These are phyloP conservation scores for Viola pubescens DNA, from an alignment of 441 rosid species.

Conservation along the genomic window DNA sequence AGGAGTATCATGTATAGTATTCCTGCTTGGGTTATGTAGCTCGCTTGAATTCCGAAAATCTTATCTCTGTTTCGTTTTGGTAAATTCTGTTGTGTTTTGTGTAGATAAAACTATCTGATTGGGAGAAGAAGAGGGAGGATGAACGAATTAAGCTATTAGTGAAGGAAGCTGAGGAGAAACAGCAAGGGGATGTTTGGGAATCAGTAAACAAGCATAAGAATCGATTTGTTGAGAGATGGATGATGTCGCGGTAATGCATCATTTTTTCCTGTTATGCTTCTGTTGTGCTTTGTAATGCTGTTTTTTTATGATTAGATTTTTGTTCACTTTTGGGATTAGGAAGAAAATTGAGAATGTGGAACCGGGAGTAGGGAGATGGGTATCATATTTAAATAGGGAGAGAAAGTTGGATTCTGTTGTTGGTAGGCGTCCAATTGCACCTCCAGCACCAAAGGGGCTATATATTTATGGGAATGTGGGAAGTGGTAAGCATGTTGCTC, in stretches of 20 bases:
- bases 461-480: conserved; percentile 90
- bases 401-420: conserved; percentile 66
- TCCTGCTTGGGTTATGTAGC: background rate
- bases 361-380: conserved; percentile 95
- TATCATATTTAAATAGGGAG: conserved; percentile 81
- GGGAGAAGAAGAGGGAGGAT: conserved; percentile 76
- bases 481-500: conserved; percentile 47
- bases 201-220: conserved; percentile 43
- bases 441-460: conserved; percentile 80
- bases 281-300: background rate
- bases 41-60: background rate
- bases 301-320: background rate
- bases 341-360: conserved; percentile 47
- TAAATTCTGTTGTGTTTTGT: conserved; percentile 8
- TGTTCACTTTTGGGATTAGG: conserved; percentile 26
- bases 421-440: conserved; percentile 64
- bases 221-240: conserved; percentile 52
- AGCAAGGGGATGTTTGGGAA: conserved; percentile 51
- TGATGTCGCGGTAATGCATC: conserved; percentile 33
- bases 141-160: conserved; percentile 54
- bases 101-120: conserved; percentile 58
- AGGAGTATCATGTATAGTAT: conserved; percentile 57
- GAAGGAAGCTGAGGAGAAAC: conserved; percentile 72
- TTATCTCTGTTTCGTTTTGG: conserved; percentile 3
- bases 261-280: background rate